phyloP scores from a whole-genome alignment of 2,329 filamentous ascomycete species.

The Trichoderma sp. region DNA sequence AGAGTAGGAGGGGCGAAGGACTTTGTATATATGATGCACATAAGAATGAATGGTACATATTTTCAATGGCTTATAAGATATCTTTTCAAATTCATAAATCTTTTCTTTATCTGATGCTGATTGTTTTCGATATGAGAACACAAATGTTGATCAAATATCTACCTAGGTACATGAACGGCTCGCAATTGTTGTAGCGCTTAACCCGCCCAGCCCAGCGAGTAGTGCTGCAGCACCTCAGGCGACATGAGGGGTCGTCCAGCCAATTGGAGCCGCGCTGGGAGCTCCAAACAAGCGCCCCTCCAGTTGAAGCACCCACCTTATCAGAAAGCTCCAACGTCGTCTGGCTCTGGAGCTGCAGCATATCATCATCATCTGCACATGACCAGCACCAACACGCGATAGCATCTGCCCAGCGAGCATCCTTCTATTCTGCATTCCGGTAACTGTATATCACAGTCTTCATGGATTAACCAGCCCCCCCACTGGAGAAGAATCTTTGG shows the following conservation, averaged over 20 bases:
- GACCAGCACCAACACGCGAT: slow-evolving; percentile 7
- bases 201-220: neutral
- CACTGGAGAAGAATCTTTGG: slow-evolving; percentile 13
- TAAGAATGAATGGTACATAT: neutral
- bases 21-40: slow-evolving; percentile 8
- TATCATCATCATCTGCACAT: slow-evolving; percentile 15
- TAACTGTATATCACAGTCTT: slow-evolving; percentile 1
- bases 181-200: neutral
- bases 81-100: neutral
- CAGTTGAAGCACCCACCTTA: slow-evolving; percentile 1
- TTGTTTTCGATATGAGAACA: neutral
- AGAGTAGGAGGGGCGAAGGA: slow-evolving; percentile 27
- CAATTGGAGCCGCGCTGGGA: slow-evolving; percentile 15
- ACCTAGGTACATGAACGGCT: no score
- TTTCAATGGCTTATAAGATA: neutral
- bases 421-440: neutral
- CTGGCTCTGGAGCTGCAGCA: slow-evolving; percentile 16
- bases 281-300: slow-evolving; percentile 19
- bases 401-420: neutral
- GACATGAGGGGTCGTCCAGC: slow-evolving; percentile 1
- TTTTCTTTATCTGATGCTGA: neutral
- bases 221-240: neutral
- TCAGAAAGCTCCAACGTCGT: slow-evolving; percentile 7
- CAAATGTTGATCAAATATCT: no score
- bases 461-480: slow-evolving; percentile 11